A percentile compares a stretch with the other conserved stretches of the same genome.
Evolutionary conservation across 805 yeast species (phyloP).

Genomic region (Cyberlindnera mycetangii): DNA sequence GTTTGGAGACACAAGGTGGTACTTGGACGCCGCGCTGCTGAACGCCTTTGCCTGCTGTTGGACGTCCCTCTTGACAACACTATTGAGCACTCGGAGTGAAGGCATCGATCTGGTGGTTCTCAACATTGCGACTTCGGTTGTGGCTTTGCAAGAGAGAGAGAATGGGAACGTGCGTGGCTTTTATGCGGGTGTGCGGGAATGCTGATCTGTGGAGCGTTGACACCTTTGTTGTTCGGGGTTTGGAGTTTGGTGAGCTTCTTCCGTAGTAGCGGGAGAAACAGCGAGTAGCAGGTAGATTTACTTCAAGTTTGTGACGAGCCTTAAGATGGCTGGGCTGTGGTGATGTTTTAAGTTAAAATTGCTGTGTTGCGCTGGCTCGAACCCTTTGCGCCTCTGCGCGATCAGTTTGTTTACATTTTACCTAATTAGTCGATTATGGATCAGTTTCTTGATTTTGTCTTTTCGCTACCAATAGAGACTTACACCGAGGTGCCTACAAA

Average conservation of each 20-base stretch:
- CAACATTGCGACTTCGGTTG: slow-evolving; percentile 24
- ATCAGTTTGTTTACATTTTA: slow-evolving; percentile 4
- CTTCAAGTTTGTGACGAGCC: neutral
- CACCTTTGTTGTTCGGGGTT: neutral
- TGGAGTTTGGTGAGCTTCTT: too few species aligned
- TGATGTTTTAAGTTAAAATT: neutral
- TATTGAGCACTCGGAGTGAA: slow-evolving; percentile 20
- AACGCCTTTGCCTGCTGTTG: slow-evolving; percentile 13
- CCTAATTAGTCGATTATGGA: neutral
- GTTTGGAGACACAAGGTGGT: slow-evolving; percentile 22
- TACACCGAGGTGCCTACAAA: neutral
- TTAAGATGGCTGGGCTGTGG: neutral
- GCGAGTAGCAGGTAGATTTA: too few species aligned
- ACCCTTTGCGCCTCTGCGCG: neutral
- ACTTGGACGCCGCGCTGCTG: slow-evolving; percentile 16
- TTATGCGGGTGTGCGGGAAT: slow-evolving; percentile 5
- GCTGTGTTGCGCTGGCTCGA: neutral
- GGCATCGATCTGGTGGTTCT: slow-evolving; percentile 31
- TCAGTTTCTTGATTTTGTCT: neutral
- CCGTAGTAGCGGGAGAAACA: too few species aligned
- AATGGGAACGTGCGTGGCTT: neutral
- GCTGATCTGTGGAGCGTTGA: neutral
- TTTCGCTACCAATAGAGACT: neutral
- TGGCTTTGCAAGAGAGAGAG: neutral
- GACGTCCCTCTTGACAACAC: slow-evolving; percentile 11